phyloP scores from a whole-genome alignment of 331 rosid species.

The Arachis monticola region DNA sequence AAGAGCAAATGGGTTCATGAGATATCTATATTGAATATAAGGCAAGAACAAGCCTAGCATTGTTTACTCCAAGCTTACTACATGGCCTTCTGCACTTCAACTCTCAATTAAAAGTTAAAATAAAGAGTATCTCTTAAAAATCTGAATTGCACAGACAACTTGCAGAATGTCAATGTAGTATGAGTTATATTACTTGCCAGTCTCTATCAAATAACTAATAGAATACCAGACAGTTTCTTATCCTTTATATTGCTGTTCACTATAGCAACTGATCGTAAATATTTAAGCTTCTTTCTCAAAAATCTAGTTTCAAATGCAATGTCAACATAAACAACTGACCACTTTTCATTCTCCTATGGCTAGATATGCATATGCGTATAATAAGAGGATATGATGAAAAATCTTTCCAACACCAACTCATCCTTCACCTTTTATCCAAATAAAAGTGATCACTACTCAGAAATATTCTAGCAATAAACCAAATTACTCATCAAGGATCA shows the following conservation, averaged over 20 bases:
- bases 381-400: not conserved
- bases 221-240: not conserved
- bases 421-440: not conserved
- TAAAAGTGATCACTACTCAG: not conserved
- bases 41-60: not conserved
- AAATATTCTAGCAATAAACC: not conserved
- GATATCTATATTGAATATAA: slow-evolving; percentile 19
- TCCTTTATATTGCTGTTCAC: not conserved
- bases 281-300: not conserved
- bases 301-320: not conserved
- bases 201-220: not conserved
- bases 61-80: not conserved
- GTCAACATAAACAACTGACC: slow-evolving; percentile 8
- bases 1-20: slow-evolving; percentile 9
- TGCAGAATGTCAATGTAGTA: not conserved
- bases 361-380: not conserved
- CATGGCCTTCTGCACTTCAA: not conserved
- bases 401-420: not conserved
- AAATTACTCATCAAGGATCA: slow-evolving; percentile 19
- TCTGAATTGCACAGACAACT: not conserved
- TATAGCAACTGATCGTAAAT: slow-evolving; percentile 18
- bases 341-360: not conserved
- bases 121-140: slow-evolving; percentile 11
- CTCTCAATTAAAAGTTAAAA: not conserved
- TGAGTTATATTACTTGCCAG: no score